Evolutionary conservation across 1,284 basidiomycete species (phyloP).

Genomic region (Ganoderma leucocontextum): DNA sequence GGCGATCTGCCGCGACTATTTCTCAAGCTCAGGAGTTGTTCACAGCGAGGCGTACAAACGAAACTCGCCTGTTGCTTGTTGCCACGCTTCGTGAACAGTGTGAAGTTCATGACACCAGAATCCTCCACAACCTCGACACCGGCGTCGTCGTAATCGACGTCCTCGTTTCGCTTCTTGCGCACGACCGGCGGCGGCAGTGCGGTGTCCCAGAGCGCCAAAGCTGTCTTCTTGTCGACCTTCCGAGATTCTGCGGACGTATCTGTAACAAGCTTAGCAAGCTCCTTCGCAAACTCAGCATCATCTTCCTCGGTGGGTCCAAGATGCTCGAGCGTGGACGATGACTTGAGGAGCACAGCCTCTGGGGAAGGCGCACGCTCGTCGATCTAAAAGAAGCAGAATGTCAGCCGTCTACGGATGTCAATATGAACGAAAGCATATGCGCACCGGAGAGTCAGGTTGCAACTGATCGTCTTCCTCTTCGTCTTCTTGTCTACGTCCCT

Average conservation of each 20-base stretch:
- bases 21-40: neutral
- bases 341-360: conserved; percentile 77
- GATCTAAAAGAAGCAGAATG: conserved; percentile 47
- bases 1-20: conserved; percentile 82
- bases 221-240: conserved; percentile 86
- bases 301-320: conserved; percentile 86
- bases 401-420: neutral
- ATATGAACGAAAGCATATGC: conserved; percentile 24
- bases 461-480: conserved; percentile 63
- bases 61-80: conserved; percentile 86
- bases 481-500: conserved; percentile 60
- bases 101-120: conserved; percentile 86
- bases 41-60: neutral
- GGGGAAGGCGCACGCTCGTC: conserved; percentile 78
- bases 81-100: conserved; percentile 91
- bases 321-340: conserved; percentile 61
- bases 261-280: conserved; percentile 94
- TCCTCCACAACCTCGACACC: conserved; percentile 36
- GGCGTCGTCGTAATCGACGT: conserved; percentile 59
- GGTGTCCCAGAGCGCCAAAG: conserved; percentile 85
- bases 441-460: conserved; percentile 60
- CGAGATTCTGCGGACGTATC: conserved; percentile 86
- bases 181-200: conserved; percentile 74
- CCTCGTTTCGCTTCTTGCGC: conserved; percentile 67
- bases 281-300: conserved; percentile 93